phyloP scores from a whole-genome alignment of 2,329 filamentous ascomycete species.

The Fusarium gaditjirri region DNA sequence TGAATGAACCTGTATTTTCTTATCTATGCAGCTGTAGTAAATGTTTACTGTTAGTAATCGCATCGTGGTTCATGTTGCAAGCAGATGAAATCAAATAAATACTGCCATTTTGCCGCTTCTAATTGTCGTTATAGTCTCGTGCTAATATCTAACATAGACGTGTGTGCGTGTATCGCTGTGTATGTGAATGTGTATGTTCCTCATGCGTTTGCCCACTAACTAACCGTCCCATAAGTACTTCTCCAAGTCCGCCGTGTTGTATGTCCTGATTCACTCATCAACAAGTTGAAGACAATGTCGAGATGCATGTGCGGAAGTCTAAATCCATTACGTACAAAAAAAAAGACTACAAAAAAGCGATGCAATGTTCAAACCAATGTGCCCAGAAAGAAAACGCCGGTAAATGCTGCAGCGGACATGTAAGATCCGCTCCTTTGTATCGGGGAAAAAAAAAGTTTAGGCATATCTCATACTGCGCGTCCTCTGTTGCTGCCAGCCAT shows the following conservation, averaged over 20 bases:
- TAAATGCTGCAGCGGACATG: constrained; percentile 29
- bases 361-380: constrained; percentile 6
- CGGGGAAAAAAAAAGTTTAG: constrained; percentile 22
- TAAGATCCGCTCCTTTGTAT: not conserved
- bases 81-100: not conserved
- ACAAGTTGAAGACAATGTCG: constrained; percentile 4
- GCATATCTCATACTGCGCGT: constrained; percentile 47
- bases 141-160: constrained; percentile 16
- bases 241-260: not conserved
- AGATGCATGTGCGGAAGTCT: not conserved
- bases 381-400: constrained; percentile 35
- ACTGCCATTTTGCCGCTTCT: constrained; percentile 6
- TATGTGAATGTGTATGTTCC: constrained; percentile 11
- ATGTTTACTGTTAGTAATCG: not conserved
- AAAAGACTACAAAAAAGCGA: not conserved
- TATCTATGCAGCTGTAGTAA: not conserved
- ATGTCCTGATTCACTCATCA: constrained; percentile 10
- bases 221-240: not conserved
- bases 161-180: constrained; percentile 1
- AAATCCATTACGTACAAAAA: not conserved
- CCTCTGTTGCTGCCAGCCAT: constrained; percentile 32
- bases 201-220: constrained; percentile 4
- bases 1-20: not conserved
- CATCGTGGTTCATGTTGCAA: not conserved
- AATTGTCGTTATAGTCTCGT: constrained; percentile 9